Evolutionary conservation across 768 basidiomycete genomes (phyloP).

Genomic region (Kwoniella pini): DNA sequence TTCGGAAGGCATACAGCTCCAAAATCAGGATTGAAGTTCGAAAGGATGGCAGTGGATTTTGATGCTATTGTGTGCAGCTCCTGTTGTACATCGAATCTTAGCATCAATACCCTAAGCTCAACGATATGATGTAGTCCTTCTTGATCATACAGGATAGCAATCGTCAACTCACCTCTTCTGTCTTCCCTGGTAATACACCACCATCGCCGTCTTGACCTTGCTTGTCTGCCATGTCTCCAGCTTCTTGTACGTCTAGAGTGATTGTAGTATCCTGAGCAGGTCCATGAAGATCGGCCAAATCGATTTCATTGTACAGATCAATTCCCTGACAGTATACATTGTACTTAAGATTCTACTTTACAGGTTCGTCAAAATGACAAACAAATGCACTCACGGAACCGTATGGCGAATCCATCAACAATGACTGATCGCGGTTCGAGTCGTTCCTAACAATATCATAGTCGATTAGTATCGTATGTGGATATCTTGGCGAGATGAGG

Average conservation of each 20-base stretch:
- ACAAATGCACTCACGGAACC: constrained; percentile 3
- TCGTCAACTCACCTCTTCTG: constrained; percentile 42
- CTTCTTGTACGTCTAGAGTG: constrained; percentile 80
- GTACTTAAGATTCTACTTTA: too few species aligned
- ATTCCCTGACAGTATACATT: constrained; percentile 26
- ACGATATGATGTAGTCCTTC: not conserved
- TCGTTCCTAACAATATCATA: not conserved
- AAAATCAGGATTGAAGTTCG: constrained; percentile 25
- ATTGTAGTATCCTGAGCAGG: constrained; percentile 68
- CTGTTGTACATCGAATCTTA: constrained; percentile 1
- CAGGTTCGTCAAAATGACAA: too few species aligned
- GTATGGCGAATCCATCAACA: constrained; percentile 7
- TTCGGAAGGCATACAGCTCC: constrained; percentile 26
- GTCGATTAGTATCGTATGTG: not conserved
- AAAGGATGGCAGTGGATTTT: constrained; percentile 5
- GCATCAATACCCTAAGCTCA: not conserved
- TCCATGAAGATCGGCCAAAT: constrained; percentile 80
- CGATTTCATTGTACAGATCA: constrained; percentile 64
- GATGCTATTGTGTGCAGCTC: constrained; percentile 23
- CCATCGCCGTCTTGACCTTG: constrained; percentile 30
- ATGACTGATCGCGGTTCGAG: constrained; percentile 9
- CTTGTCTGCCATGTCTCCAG: constrained; percentile 60
- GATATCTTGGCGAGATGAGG: not conserved
- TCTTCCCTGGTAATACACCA: constrained; percentile 37
- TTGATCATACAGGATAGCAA: too few species aligned